A percentile compares a stretch with the other conserved stretches of the same genome.
phyloP scores from a whole-genome alignment of 2,329 filamentous ascomycete species.

The Penicillium sp. region DNA sequence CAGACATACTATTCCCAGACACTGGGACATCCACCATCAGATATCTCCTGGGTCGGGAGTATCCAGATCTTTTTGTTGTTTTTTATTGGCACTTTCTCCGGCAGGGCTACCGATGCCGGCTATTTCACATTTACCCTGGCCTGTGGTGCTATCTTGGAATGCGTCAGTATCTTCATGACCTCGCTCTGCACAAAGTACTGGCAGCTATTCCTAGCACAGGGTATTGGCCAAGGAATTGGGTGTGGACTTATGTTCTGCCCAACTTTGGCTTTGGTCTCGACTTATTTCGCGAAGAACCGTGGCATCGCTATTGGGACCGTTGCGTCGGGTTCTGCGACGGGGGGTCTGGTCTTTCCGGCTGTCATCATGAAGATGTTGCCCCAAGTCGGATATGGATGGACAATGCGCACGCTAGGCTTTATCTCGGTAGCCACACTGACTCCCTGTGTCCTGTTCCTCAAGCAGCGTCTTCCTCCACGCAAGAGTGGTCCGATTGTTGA shows the following conservation, averaged over 20 bases:
- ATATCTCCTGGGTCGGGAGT: slow-evolving; percentile 54
- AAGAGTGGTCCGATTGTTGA: slow-evolving; percentile 53
- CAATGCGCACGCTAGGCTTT: slow-evolving; percentile 60
- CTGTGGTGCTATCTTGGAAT: slow-evolving; percentile 43
- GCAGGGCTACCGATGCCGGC: slow-evolving; percentile 52
- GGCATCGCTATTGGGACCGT: slow-evolving; percentile 59
- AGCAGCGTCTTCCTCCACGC: slow-evolving; percentile 49
- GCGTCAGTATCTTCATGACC: slow-evolving; percentile 53
- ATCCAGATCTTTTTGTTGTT: slow-evolving; percentile 53
- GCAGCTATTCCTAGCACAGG: slow-evolving; percentile 52
- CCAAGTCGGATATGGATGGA: slow-evolving; percentile 62
- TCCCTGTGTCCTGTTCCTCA: slow-evolving; percentile 45
- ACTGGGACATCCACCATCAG: slow-evolving; percentile 44
- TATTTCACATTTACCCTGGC: slow-evolving; percentile 48
- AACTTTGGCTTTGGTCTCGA: slow-evolving; percentile 54
- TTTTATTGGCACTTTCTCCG: slow-evolving; percentile 51
- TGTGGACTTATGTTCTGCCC: slow-evolving; percentile 55
- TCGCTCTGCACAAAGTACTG: slow-evolving; percentile 48
- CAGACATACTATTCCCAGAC: slow-evolving; percentile 52
- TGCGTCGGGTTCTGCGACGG: slow-evolving; percentile 59
- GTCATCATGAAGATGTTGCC: slow-evolving; percentile 57
- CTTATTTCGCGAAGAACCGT: slow-evolving; percentile 61
- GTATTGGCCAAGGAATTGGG: slow-evolving; percentile 57
- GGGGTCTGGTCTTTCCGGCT: slow-evolving; percentile 63
- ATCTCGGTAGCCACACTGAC: slow-evolving; percentile 52